Evolutionary conservation across 2,329 filamentous ascomycete species (phyloP), one percentile per base, ranked within the genome.

Genomic region (Xylariaceae sp.): DNA sequence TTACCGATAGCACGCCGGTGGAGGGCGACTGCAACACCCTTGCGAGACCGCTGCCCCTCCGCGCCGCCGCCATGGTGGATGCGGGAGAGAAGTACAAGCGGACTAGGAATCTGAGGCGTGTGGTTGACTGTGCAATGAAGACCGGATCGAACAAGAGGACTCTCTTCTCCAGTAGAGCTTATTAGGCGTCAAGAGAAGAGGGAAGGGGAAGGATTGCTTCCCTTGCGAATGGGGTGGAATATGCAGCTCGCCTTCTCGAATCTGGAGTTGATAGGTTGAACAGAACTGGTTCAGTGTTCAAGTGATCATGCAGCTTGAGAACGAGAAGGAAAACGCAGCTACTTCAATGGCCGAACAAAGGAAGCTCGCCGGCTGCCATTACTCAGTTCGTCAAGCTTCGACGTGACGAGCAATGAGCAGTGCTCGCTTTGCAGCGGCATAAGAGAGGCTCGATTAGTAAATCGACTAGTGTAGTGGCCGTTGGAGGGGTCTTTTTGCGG

Each of bases 41-140:
- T 30, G 55, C 45, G 27, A 63, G 53, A 48, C 62, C 62, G 44
- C 50, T 50, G 38, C 54, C 53, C 45, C 52, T 62, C 39, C 45
- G 58, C 32, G 53, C 39, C 27, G 57, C 22, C 22, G 22, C 22
- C 22, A 27, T 27, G 22, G 22, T 27, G 4, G 7, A 7, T 27
- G 22, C 7, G 4, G 22, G 22, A 27, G 22, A 27, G 22, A 27
- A 27, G 22, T 7, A 27, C 22, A 27, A 27, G 22, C 7, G 22
- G 22, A 7, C 4, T 5, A 27, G 4, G 22, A 27, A 27, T 27
- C 22, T 7, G 22, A 27, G 22, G 22, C 7, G 22, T 27, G 22
- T 27, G 4, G 22, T 27, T 27, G 22, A 27, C 4, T 27, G 22
- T 27, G 4, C 22, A 27, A 27, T 5, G 22, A 27, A 7, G 7